These are phyloP conservation scores for Suillus variegatus DNA, from an alignment of 768 basidiomycete genomes.

Conservation along the genomic window DNA sequence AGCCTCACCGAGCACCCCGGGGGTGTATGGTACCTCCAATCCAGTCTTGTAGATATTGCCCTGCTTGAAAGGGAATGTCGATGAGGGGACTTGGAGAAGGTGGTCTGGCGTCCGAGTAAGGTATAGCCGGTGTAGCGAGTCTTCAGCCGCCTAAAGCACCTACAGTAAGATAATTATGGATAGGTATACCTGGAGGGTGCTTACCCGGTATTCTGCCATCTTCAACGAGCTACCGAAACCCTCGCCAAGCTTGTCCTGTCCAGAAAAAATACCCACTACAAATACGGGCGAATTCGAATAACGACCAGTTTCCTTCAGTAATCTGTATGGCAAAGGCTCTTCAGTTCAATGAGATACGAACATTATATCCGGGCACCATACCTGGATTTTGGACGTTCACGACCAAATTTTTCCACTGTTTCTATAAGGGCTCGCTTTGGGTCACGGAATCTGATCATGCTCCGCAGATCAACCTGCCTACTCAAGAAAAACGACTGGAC, in stretches of 20 bases:
- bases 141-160: constrained; percentile 71
- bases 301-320: constrained; percentile 92
- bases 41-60: constrained; percentile 55
- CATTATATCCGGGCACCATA: constrained; percentile 29
- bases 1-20: constrained; percentile 56
- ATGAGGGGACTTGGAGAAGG: constrained; percentile 67
- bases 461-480: constrained; percentile 78
- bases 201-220: constrained; percentile 93
- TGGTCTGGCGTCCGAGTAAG: constrained; percentile 76
- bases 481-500: constrained; percentile 87
- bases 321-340: constrained; percentile 39
- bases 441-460: constrained; percentile 79
- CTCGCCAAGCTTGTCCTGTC: constrained; percentile 84
- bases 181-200: constrained; percentile 22
- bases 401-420: constrained; percentile 68
- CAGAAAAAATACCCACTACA: constrained; percentile 94
- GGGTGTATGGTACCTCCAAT: constrained; percentile 47
- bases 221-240: constrained; percentile 90
- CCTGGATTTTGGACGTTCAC: constrained; percentile 72
- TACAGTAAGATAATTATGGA: constrained; percentile 9
- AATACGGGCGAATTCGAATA: constrained; percentile 89
- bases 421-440: constrained; percentile 77
- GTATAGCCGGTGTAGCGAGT: constrained; percentile 80
- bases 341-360: background rate
- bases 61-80: constrained; percentile 62